These are phyloP conservation scores for Candida ortonii DNA, from an alignment of 805 yeast species.

Conservation along the genomic window DNA sequence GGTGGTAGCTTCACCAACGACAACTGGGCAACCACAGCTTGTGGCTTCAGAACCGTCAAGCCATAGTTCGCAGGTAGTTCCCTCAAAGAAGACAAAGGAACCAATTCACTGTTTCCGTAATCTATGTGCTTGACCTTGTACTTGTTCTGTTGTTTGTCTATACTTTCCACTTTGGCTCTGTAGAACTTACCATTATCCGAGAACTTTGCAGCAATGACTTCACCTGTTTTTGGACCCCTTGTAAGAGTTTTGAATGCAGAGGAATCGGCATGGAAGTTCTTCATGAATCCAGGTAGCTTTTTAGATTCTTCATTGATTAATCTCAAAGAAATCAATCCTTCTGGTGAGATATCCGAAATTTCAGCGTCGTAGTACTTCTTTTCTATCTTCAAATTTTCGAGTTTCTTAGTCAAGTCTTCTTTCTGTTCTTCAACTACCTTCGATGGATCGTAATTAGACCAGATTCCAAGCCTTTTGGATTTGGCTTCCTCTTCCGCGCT, in stretches of 20 bases:
- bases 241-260: slow-evolving; percentile 35
- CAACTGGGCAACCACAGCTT: slow-evolving; percentile 54
- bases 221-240: slow-evolving; percentile 49
- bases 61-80: slow-evolving; percentile 51
- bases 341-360: slow-evolving; percentile 45
- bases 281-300: slow-evolving; percentile 44
- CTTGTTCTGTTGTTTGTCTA: slow-evolving; percentile 41
- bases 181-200: slow-evolving; percentile 52
- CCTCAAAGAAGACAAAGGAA: slow-evolving; percentile 44
- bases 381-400: slow-evolving; percentile 26
- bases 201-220: slow-evolving; percentile 53
- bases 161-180: slow-evolving; percentile 52
- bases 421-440: slow-evolving; percentile 28
- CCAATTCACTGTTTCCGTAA: slow-evolving; percentile 53
- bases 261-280: slow-evolving; percentile 40
- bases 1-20: slow-evolving; percentile 60
- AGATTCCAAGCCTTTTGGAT: slow-evolving; percentile 53
- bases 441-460: slow-evolving; percentile 57
- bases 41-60: slow-evolving; percentile 40
- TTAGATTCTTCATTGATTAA: slow-evolving; percentile 37
- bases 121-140: slow-evolving; percentile 59
- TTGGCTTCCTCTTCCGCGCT: slow-evolving; percentile 66
- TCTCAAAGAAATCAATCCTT: slow-evolving; percentile 48
- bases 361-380: slow-evolving; percentile 49
- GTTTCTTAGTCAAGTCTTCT: slow-evolving; percentile 22